Conservation (phyloP, 1,284 basidiomycete species). For the Rhodotorula glutinis region DNA sequence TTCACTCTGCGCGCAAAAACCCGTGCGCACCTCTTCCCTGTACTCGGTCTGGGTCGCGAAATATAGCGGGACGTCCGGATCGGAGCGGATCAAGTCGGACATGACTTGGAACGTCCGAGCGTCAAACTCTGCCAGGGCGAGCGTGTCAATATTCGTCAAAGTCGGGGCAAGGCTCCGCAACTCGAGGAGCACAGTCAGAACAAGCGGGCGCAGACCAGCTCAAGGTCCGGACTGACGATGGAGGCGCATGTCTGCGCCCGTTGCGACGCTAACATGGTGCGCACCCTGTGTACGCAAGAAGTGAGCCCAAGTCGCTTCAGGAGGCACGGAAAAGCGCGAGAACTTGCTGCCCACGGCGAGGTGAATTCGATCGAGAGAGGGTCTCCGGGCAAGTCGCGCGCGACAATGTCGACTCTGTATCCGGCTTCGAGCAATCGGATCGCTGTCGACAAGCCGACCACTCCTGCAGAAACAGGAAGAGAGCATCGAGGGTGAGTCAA, state of each 20-base stretch:
- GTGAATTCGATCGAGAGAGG: slow-evolving; percentile 65
- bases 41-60: slow-evolving; percentile 62
- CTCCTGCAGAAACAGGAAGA: slow-evolving; percentile 53
- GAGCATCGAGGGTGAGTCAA: too few species aligned
- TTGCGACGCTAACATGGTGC: slow-evolving; percentile 38
- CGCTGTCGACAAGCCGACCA: slow-evolving; percentile 68
- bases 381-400: slow-evolving; percentile 65
- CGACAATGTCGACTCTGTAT: slow-evolving; percentile 63
- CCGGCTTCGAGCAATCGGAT: slow-evolving; percentile 61
- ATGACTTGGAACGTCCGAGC: slow-evolving; percentile 66
- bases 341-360: slow-evolving; percentile 70
- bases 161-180: too few species aligned
- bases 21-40: slow-evolving; percentile 51
- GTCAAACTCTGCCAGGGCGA: slow-evolving; percentile 58
- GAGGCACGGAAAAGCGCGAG: background rate
- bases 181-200: too few species aligned
- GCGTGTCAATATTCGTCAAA: background rate
- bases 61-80: slow-evolving; percentile 60
- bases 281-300: slow-evolving; percentile 20
- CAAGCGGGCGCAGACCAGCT: too few species aligned
- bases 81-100: slow-evolving; percentile 63
- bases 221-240: slow-evolving; percentile 21
- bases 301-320: background rate
- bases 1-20: too few species aligned
- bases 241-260: slow-evolving; percentile 24